Conservation (phyloP, 352 stramenopile species). For the Aphanomyces stellatus region DNA sequence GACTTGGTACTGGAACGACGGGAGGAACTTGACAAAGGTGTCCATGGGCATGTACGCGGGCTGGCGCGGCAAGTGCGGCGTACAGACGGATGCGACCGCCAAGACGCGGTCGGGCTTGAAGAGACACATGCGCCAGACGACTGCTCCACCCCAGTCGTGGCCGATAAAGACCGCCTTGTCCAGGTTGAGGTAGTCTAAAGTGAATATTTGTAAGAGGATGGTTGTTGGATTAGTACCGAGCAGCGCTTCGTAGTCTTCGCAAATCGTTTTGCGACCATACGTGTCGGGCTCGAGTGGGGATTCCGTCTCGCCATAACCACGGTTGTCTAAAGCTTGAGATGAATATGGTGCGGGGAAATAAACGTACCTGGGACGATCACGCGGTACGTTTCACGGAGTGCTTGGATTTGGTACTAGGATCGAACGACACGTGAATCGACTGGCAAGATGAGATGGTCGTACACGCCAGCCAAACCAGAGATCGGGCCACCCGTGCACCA, state of each 20-base stretch:
- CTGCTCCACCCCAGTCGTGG: conserved; percentile 59
- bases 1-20: conserved; percentile 60
- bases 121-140: conserved; percentile 60
- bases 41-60: conserved; percentile 35
- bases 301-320: conserved; percentile 29
- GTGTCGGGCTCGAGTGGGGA: neutral
- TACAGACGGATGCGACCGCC: conserved; percentile 54
- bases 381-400: conserved; percentile 38
- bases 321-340: conserved; percentile 26
- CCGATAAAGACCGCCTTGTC: conserved; percentile 52
- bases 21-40: conserved; percentile 36
- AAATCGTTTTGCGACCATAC: conserved; percentile 5
- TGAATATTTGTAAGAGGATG: conserved; percentile 50
- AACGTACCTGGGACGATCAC: conserved; percentile 39
- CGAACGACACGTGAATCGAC: neutral
- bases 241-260: neutral
- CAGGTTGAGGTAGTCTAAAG: conserved; percentile 42
- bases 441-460: conserved; percentile 9
- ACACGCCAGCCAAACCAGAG: conserved; percentile 54
- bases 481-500: conserved; percentile 55
- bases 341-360: too few species aligned
- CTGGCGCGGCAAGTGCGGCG: conserved; percentile 47
- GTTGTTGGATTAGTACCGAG: conserved; percentile 2
- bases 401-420: conserved; percentile 40
- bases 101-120: conserved; percentile 54